Base-by-base conservation (phyloP, 805 yeast species). In the Yamadazyma sp. region DNA sequence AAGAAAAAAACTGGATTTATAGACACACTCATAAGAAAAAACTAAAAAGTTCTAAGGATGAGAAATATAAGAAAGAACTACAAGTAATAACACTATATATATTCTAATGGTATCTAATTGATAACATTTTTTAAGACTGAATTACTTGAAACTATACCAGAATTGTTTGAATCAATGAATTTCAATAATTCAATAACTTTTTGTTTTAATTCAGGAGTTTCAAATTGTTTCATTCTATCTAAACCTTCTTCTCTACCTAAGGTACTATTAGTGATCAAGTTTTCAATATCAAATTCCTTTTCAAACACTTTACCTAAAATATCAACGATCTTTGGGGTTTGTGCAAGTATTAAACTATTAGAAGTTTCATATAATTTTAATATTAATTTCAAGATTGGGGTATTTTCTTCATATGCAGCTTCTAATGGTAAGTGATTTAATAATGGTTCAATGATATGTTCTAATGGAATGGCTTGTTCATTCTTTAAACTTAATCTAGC, bases 401-500 rank as follows among this genome's bases (percentile, higher is more conserved):
- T 76, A 65, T 93, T 87, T 65, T 93, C 98, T 67, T 91, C 98
- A 45, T 75, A 82, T 2, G 89, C 97, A 35, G 88, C 79, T 55
- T 80, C 76, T 55, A 93, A 75, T 33, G 98, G 98, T 54, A 93
- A 73, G 52, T 84, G 91, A 33, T 72, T 65, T 43, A 89, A 66
- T 52, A 93, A 70, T 32, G 95, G 94, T 15, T 84, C 67, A 27
- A 91, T 76, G 37, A 79, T 88, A 40, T 74, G 78, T 43, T 60
- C 65, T 47, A 87, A 62, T 41, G 97, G 97, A 48, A 89, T 79
- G 23, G 82, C 74, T 24, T 62, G 65, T 50, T 77, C 79, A 58
- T 84, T 75, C 56, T 82, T 81, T 58, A 86, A 67, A 10, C 85
- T 76, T 85, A 93, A 73, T 64, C 98, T 80, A 12, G 96, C 89